Conservation (phyloP, 768 basidiomycete genomes). For the Suillus subaureus region DNA sequence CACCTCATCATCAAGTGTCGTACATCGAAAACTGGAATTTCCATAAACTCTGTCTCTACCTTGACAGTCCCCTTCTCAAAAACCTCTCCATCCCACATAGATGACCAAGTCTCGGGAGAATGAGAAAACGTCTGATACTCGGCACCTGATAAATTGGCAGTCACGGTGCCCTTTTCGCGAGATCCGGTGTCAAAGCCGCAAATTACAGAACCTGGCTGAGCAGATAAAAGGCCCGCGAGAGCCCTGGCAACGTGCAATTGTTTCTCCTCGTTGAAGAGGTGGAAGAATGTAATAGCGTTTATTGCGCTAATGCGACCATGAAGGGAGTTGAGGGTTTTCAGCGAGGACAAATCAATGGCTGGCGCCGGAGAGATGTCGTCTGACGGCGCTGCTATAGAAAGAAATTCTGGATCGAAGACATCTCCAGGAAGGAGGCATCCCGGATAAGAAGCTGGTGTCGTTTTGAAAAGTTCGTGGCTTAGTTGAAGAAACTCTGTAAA, state of each 20-base stretch:
- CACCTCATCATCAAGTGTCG: background rate
- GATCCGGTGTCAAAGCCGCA: slow-evolving; percentile 30
- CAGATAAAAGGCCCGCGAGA: slow-evolving; percentile 31
- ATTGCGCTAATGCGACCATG: slow-evolving; percentile 50
- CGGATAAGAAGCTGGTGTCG: slow-evolving; percentile 54
- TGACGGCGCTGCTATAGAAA: slow-evolving; percentile 37
- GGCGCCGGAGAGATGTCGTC: slow-evolving; percentile 23
- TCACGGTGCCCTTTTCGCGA: slow-evolving; percentile 10
- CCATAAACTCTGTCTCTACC: slow-evolving; percentile 25
- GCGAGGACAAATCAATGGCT: slow-evolving; percentile 29
- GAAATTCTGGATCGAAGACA: slow-evolving; percentile 46
- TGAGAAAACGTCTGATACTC: slow-evolving; percentile 14
- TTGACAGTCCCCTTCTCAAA: slow-evolving; percentile 38
- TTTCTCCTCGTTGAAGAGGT: slow-evolving; percentile 33
- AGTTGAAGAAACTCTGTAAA: slow-evolving; percentile 56
- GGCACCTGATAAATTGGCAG: too few species aligned
- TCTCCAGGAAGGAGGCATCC: slow-evolving; percentile 58
- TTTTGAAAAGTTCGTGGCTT: slow-evolving; percentile 63
- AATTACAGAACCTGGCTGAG: slow-evolving; percentile 33
- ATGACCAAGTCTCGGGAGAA: slow-evolving; percentile 19
- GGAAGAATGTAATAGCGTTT: slow-evolving; percentile 52
- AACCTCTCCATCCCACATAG: slow-evolving; percentile 21
- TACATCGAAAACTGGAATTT: background rate
- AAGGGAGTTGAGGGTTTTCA: slow-evolving; percentile 50
- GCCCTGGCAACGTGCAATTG: slow-evolving; percentile 30